Percentiles rank a stretch among this genome's conserved stretches.
phyloP scores from a whole-genome alignment of 495 filamentous ascomycete genomes.

The Trichoderma parareesei region DNA sequence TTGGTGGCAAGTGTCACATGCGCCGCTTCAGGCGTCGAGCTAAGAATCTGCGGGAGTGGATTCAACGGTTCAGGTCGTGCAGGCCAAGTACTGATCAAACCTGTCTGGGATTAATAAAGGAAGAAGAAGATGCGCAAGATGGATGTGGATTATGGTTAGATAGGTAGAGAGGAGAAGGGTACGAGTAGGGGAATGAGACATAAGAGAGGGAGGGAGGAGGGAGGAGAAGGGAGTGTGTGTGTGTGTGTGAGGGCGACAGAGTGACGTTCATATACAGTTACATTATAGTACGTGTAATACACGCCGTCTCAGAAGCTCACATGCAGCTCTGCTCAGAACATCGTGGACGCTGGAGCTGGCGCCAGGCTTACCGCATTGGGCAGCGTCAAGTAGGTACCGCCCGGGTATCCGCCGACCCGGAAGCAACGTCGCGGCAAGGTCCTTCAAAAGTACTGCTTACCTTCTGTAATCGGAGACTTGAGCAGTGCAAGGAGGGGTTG shows the following conservation, averaged over 20 bases:
- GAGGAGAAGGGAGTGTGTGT: too few relatives aligned
- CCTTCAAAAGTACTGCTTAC: neutral
- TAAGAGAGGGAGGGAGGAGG: neutral
- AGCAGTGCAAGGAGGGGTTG: too few relatives aligned
- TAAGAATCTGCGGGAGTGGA: neutral
- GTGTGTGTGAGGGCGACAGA: neutral
- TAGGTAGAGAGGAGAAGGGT: neutral
- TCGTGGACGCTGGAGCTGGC: neutral
- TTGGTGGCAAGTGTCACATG: conserved; percentile 7
- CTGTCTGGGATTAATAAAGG: too few relatives aligned
- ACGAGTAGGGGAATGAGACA: neutral
- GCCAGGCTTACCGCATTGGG: neutral
- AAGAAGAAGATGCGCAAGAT: too few relatives aligned
- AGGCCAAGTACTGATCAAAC: too few relatives aligned
- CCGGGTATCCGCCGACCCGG: neutral
- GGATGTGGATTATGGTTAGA: too few relatives aligned
- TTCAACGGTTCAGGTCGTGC: neutral
- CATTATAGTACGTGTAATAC: neutral
- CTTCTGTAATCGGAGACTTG: too few relatives aligned
- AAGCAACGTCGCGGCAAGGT: neutral
- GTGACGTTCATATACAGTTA: neutral
- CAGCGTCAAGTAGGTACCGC: neutral
- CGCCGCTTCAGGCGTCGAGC: neutral
- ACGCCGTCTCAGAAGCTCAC: neutral
- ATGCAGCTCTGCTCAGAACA: neutral